Base-by-base conservation (phyloP, 805 yeast species). In the Saturnispora besseyi region DNA sequence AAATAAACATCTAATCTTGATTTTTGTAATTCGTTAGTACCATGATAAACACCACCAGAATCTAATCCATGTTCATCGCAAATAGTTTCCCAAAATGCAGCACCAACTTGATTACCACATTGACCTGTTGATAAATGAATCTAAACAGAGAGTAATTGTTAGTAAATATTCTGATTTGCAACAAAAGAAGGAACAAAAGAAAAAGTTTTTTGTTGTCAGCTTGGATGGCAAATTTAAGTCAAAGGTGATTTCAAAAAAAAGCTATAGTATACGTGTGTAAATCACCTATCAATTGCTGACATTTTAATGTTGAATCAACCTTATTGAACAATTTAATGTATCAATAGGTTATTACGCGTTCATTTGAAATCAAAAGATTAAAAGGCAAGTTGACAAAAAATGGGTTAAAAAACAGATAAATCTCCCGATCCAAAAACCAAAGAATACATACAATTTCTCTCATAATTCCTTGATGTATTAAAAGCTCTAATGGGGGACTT, bases 51-150 rank as follows among this genome's bases (percentile, higher is more conserved):
- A 58, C 95, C 95, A 57, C 81, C 75, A 58, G 74, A 72, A 62
- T 84, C 91, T 60, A 86, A 74, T 45, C 91, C 93, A 61, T 86
- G 95, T 66, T 86, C 95, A 53, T 86, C 87, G 73, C 93, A 86
- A 60, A 86, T 86, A 43, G 91, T 86, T 72, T 87, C 90, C 95
- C 95, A 87, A 65, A 87, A 87, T 53, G 95, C 95, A 57, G 95
- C 90, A 73, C 95, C 95, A 60, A 90, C 88, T 74, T 90, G 98
- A 79, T 90, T 90, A 81, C 97, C 96, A 81, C 97, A 89, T 76
- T 90, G 98, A 71, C 98, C 98, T 51, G 96, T 84, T 52, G 97
- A 90, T 70, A 90, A 79, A 72, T 90, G 97, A 70, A 90, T 87
- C 93, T 83, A 68, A n/a, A 15, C 4, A 22, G 13, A 11, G 6